Base-by-base conservation (phyloP, 345 rosid species). In the Sisymbrium irio region DNA sequence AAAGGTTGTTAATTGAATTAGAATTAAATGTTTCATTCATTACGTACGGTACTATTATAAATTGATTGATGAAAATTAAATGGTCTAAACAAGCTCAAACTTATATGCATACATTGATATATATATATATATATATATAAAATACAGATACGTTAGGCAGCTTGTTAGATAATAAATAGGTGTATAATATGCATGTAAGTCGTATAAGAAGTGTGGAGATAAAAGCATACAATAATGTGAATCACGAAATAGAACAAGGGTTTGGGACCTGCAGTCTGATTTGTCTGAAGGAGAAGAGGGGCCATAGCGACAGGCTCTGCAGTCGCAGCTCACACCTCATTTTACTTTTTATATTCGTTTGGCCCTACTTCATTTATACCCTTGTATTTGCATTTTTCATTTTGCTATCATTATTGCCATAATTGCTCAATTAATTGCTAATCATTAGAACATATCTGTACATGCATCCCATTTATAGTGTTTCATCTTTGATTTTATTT, bases 211-310 rank as follows among this genome's bases (percentile, higher is more conserved):
- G 15, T 67, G 55, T 42, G 46, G 54, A 62, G 71, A 77, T 22
- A 69, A 36, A 69, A 62, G 59, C 50, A 55, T 69, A 71, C 76
- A 77, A 65, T 77, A 71, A 71, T 77, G 76, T 65, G 77, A 77
- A 71, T 77, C 80, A 77, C 80, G 80, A 77, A 77, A 77, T 77
- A 63, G 80, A 77, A 56, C 76, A 64, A 71, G 80, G 67, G 45
- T 63, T 71, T 71, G 80, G 80, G 80, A 71, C 80, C 80, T 77
- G 71, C 62, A 63, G 40, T 64, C 72, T 57, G 76, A 71, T 64
- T 40, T 47, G 65, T 77, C 75, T 76, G 60, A 63, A 45, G 60
- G 71, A 63, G 70, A 67, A 63, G 70, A 67, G 80, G 57, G 76
- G 80, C 80, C 80, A 77, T 65, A 5, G 67, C 9, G 80, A 77